Base-by-base conservation (phyloP, 345 rosid species). In the Moricandia arvensis region DNA sequence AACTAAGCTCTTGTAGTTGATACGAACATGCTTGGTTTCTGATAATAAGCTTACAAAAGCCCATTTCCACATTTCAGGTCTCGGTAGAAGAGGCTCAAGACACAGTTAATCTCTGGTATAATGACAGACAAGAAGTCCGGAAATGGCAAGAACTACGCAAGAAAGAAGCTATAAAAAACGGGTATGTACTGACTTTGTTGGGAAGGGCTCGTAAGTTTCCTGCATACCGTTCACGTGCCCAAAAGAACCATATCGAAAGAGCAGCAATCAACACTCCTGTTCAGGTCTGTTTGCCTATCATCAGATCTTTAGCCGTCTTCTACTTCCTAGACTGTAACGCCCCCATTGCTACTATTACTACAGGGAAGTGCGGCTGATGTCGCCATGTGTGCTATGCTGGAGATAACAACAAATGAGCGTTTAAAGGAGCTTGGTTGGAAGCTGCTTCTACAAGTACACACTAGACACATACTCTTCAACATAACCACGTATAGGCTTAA, bases 291-390 rank as follows among this genome's bases (percentile, higher is more conserved):
- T 74, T 49, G 55, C 55, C 55, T 16, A 49, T 49, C 55, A 16
- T 49, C 21, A 15, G 18, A 15, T 49, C 21, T 49, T 49, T 49
- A 15, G 15, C 21, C 9, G 21, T 16, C 55, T 49, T 49, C 9
- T 2, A 49, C 55, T 15, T 15, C 9, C 55, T 49, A 8, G 9
- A 2, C 3, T 5, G 6, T 15, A 49, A 49, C n/a, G n/a, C 15
- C 21, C 18, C 55, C 16, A 38, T 38, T 38, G 1, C 47, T 38
- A 38, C 47, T 43, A 15, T 49, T 49, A 49, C 55, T 55, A 69
- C 93, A 93, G 97, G 98, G 98, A 65, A 93, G 98, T 85, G 98
- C 98, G 41, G 98, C 98, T 77, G 96, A 93, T 79, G 97, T 93
- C 69, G 98, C 98, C 59, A 93, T 90, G 94, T 90, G 96, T 66